Conservation (phyloP, 805 yeast species). For the Wickerhamiella occidentalis region DNA sequence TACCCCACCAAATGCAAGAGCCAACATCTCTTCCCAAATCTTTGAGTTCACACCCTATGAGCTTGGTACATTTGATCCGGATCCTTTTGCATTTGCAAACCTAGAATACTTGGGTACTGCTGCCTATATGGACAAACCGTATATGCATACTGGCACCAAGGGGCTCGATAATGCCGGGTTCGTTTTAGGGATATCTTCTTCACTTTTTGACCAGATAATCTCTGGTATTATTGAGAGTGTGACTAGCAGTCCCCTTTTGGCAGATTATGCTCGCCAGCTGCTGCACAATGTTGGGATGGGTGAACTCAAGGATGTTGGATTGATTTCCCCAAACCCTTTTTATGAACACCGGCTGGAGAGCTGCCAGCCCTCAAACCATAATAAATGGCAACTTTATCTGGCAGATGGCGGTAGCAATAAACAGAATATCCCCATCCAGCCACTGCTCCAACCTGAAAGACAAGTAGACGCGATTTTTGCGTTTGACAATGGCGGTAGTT, state of each 20-base stretch:
- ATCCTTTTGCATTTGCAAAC: conserved; percentile 45
- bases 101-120: conserved; percentile 44
- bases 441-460: conserved; percentile 48
- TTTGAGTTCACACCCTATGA: conserved; percentile 36
- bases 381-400: conserved; percentile 27
- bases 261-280: conserved; percentile 1
- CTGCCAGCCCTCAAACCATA: conserved; percentile 18
- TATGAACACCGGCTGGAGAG: conserved; percentile 29
- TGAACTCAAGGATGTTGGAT: conserved; percentile 41
- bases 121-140: conserved; percentile 7
- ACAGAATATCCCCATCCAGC: conserved; percentile 53
- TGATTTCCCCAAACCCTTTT: conserved; percentile 61
- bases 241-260: conserved; percentile 1
- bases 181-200: conserved; percentile 51
- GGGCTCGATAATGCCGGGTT: conserved; percentile 73
- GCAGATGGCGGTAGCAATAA: conserved; percentile 65
- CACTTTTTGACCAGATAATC: conserved; percentile 29
- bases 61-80: conserved; percentile 68
- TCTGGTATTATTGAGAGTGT: conserved; percentile 31
- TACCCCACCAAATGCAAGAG: conserved; percentile 31
- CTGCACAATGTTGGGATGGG: conserved; percentile 2
- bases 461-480: conserved; percentile 54
- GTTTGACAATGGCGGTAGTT: conserved; percentile 56
- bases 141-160: conserved; percentile 22
- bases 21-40: conserved; percentile 44